Evolutionary conservation across 441 rosid genomes (phyloP), one percentile per base, ranked within the genome.

Genomic region (Sinapis alba): DNA sequence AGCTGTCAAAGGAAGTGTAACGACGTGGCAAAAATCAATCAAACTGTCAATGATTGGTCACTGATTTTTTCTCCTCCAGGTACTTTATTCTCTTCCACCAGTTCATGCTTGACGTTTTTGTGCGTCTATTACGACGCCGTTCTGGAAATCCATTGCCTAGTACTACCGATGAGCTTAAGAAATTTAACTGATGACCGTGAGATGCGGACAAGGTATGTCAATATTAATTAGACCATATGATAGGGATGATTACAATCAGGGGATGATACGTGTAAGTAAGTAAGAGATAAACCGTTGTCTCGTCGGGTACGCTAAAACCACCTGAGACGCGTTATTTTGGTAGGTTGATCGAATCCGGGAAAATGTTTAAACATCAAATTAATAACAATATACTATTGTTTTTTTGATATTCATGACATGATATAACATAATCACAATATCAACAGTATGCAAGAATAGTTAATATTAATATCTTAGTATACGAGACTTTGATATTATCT

Each of bases 11-110:
- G 13, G 71, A 57, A 63, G 19, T 0, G 16, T 57, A 26, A 0
- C 62, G 69, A 61, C 77, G 77, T 78, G 77, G 69, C 50, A 9
- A 38, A 65, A 20, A 16, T 16, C 51, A 72, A 78, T 67, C 69
- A 72, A 27, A 18, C 6, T 38, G 19, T 47, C 24, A 78, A 78
- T 78, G 77, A 78, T 78, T 78, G 74, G 77, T 66, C 60, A 72
- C n/a, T 66, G 60, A 21, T 27, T 66, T 62, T 65, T 68, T 36
- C 3, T 34, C 56, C 0, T 75, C 59, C 79, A 68, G 69, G 62
- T 47, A 51, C 45, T 75, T 54, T 69, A 69, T 76, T 69, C 71
- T 16, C 59, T 69, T 76, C 75, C 70, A 76, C 75, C 75, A 43
- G 60, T 76, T 76, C 59, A 27, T 54, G 79, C 61, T 36, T 70